Conservation (phyloP, 805 yeast species). For the Peterozyma xylosa region DNA sequence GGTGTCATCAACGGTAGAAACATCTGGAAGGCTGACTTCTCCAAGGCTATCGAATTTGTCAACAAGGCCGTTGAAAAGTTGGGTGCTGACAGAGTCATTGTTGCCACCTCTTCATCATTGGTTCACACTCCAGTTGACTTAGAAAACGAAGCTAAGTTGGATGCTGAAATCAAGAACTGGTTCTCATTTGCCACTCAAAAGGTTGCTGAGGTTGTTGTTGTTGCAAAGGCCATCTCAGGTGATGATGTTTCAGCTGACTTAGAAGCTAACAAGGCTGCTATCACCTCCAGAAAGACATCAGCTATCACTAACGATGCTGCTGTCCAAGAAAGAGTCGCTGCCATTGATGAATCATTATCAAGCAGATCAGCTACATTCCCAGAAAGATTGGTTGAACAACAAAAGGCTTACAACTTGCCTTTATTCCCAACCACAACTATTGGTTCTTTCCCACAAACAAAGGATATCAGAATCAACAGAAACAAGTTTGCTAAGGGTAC, state of each 20-base stretch:
- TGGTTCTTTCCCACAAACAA: constrained; percentile 99
- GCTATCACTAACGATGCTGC: constrained; percentile 85
- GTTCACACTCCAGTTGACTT: constrained; percentile 98
- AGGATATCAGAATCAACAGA: constrained; percentile 97
- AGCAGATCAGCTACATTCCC: constrained; percentile 85
- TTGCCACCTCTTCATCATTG: constrained; percentile 93
- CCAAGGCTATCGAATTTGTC: constrained; percentile 78
- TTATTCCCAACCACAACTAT: constrained; percentile 99
- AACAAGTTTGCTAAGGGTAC: constrained; percentile 97
- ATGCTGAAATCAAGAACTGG: constrained; percentile 91
- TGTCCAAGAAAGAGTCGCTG: constrained; percentile 81
- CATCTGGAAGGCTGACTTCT: constrained; percentile 96
- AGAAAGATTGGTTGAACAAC: constrained; percentile 81
- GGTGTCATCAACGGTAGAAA: constrained; percentile 99
- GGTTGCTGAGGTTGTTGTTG: constrained; percentile 80
- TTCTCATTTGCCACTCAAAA: constrained; percentile 98
- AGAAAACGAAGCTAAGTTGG: constrained; percentile 83
- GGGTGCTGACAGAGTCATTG: constrained; percentile 81
- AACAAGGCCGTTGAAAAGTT: constrained; percentile 76
- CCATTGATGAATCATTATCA: constrained; percentile 65
- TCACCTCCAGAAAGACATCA: constrained; percentile 80
- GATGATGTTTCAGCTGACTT: constrained; percentile 70
- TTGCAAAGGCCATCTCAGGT: constrained; percentile 83
- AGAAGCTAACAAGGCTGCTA: constrained; percentile 80
- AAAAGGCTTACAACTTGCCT: constrained; percentile 85